phyloP scores from a whole-genome alignment of 305 asterid species.

The Solanum hybrid region DNA sequence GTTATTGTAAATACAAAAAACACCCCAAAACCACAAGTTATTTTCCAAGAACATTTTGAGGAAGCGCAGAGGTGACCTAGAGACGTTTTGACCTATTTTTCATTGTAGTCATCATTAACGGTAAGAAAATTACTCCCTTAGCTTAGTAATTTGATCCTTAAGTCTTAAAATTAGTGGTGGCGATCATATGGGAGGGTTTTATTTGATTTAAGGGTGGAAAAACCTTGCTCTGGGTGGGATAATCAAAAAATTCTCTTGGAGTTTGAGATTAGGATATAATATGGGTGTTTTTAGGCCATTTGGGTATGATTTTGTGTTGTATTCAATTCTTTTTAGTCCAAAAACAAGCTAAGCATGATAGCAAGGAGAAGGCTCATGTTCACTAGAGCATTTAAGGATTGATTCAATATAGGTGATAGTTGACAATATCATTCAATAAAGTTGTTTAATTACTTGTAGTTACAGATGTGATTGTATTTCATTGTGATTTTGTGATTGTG shows the following conservation, averaged over 20 bases:
- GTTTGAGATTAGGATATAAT: not conserved
- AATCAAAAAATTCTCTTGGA: not conserved
- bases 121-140: not conserved
- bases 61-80: not conserved
- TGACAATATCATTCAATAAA: too few relatives aligned
- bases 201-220: not conserved
- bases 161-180: not conserved
- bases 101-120: not conserved
- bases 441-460: too few relatives aligned
- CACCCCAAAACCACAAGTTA: not conserved
- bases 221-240: not conserved
- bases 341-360: not conserved
- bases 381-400: too few relatives aligned
- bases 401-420: too few relatives aligned
- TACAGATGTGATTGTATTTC: too few relatives aligned
- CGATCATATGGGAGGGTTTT: not conserved
- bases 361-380: not conserved
- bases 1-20: not conserved
- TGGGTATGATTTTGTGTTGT: too few relatives aligned
- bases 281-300: too few relatives aligned
- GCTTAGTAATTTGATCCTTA: not conserved
- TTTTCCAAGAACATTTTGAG: not conserved
- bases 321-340: not conserved
- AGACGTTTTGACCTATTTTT: too few relatives aligned
- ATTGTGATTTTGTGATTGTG: too few relatives aligned